These are phyloP conservation scores for Skeletonema marinoi DNA, from an alignment of 108 stramenopile genomes.

Conservation along the genomic window DNA sequence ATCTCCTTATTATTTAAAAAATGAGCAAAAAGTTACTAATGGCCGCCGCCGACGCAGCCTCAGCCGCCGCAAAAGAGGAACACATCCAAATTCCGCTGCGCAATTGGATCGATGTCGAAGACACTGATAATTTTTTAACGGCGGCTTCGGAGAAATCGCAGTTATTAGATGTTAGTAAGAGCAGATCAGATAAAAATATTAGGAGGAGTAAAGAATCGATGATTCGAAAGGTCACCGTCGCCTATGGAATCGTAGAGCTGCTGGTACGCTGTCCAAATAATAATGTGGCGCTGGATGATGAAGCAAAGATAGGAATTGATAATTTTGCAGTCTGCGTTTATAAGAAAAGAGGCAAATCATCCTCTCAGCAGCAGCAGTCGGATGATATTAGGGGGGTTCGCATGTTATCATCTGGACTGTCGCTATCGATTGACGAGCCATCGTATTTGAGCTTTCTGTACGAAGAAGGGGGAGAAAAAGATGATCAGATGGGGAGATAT, in stretches of 20 bases:
- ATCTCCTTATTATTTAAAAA: too few species aligned
- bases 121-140: too few species aligned
- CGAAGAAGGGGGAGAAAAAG: not conserved
- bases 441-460: not conserved
- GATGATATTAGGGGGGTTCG: constrained; percentile 3
- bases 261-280: not conserved
- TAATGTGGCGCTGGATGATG: too few species aligned
- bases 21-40: too few species aligned
- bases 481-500: not conserved
- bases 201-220: too few species aligned
- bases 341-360: not conserved
- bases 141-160: too few species aligned
- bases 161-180: too few species aligned
- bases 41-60: too few species aligned
- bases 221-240: constrained; percentile 20
- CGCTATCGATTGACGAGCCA: not conserved
- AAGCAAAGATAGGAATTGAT: not conserved
- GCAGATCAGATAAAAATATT: too few species aligned
- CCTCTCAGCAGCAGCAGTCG: too few species aligned
- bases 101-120: not conserved
- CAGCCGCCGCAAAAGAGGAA: not conserved
- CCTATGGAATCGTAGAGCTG: constrained; percentile 21
- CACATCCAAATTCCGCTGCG: not conserved
- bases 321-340: not conserved
- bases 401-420: constrained; percentile 3